Conservation (phyloP, 2,329 filamentous ascomycete genomes). For the Aurifilum marmelostoma region DNA sequence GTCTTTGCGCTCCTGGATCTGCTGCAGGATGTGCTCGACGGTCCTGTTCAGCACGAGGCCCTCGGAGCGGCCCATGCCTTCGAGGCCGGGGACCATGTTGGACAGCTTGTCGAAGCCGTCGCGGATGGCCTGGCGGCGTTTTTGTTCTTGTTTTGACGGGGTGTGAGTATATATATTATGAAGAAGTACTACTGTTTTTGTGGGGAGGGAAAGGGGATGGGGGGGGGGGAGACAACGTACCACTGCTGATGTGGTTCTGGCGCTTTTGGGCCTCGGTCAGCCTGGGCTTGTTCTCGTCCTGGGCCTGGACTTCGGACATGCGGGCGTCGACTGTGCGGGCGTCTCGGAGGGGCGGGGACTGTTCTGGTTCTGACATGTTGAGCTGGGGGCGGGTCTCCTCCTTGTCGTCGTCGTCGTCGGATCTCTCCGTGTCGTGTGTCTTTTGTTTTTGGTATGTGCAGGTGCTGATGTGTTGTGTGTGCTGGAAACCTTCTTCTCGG, state of each 20-base stretch:
- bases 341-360: background rate
- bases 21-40: conserved; percentile 65
- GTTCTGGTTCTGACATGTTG: background rate
- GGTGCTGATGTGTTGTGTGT: background rate
- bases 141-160: conserved; percentile 37
- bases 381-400: too few relatives aligned
- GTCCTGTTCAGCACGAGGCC: conserved; percentile 78
- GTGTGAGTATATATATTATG: too few relatives aligned
- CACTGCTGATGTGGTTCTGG: conserved; percentile 42
- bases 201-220: background rate
- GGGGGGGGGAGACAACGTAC: conserved; percentile 30
- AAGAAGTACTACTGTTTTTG: too few relatives aligned
- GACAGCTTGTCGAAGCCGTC: conserved; percentile 83
- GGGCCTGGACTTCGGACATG: background rate
- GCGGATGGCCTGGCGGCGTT: conserved; percentile 64
- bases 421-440: background rate
- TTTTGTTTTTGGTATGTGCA: background rate
- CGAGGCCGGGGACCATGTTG: conserved; percentile 77
- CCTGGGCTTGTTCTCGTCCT: conserved; percentile 37
- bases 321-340: background rate
- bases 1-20: conserved; percentile 60
- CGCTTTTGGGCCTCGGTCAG: conserved; percentile 46
- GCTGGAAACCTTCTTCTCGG: background rate
- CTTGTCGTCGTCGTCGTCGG: too few relatives aligned
- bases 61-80: conserved; percentile 83